Evolutionary conservation across 129 eudicot species (phyloP).

Genomic region (Centella asiatica): DNA sequence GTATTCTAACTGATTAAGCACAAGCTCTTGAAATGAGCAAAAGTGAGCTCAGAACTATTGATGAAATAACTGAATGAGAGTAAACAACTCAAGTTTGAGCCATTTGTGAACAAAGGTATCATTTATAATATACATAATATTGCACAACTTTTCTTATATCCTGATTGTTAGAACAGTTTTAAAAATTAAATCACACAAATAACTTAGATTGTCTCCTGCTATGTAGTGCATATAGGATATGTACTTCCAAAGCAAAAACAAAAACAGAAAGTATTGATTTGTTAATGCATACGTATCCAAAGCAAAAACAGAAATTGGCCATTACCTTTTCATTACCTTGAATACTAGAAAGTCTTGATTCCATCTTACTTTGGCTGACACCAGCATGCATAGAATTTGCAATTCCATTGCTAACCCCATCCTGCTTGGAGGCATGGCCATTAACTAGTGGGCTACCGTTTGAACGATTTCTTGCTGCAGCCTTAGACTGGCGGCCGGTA

Average conservation of each 20-base stretch:
- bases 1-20: neutral
- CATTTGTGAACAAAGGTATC: neutral
- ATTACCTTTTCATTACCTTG: constrained; percentile 67
- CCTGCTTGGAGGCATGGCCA: constrained; percentile 49
- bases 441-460: constrained; percentile 55
- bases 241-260: neutral
- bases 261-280: neutral
- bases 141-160: no score
- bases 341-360: constrained; percentile 26
- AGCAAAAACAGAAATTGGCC: constrained; percentile 14
- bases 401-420: constrained; percentile 49
- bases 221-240: no score
- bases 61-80: no score
- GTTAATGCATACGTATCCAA: neutral
- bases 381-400: constrained; percentile 30
- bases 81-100: neutral
- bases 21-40: neutral
- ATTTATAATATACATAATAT: neutral
- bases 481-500: constrained; percentile 36
- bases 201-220: neutral
- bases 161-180: no score
- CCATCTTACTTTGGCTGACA: constrained; percentile 25
- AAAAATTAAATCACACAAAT: no score
- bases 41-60: no score
- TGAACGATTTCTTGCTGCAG: constrained; percentile 34